These are phyloP conservation scores for Thuidium tamariscinum DNA, from an alignment of 225 moss, liverwort and hornwort species.

Conservation along the genomic window DNA sequence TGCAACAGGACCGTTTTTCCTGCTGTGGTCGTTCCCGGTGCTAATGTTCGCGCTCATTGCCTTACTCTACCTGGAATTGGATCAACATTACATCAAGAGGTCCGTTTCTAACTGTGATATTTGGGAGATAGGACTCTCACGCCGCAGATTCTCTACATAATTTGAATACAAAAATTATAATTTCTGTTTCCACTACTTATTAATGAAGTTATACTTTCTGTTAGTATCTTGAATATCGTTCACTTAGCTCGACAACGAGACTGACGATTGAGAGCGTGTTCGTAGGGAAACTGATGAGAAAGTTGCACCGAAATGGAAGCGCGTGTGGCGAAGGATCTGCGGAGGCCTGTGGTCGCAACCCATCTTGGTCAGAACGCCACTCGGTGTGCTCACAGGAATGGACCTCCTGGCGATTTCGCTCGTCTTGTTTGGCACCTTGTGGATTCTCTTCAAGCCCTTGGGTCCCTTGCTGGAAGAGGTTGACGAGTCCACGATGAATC, in stretches of 20 bases:
- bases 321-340: neutral
- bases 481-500: constrained; percentile 1
- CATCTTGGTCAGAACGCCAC: constrained; percentile 23
- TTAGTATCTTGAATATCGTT: neutral
- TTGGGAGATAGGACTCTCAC: neutral
- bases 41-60: constrained; percentile 31
- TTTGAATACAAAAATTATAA: neutral
- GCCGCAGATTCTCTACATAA: neutral
- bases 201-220: too few relatives aligned
- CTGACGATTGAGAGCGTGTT: neutral
- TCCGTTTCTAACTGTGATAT: neutral
- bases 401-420: constrained; percentile 20
- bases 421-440: constrained; percentile 30
- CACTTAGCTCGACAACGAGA: neutral
- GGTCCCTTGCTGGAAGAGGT: constrained; percentile 20
- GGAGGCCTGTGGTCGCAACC: constrained; percentile 28
- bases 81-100: constrained; percentile 5
- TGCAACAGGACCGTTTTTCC: constrained; percentile 18
- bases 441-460: constrained; percentile 41
- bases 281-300: constrained; percentile 7
- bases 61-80: constrained; percentile 39
- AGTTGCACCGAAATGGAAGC: constrained; percentile 23
- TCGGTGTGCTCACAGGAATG: constrained; percentile 32
- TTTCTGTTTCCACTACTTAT: neutral
- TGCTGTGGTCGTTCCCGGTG: constrained; percentile 48